These are phyloP conservation scores for Pleurostoma richardsiae DNA, from an alignment of 2,329 filamentous ascomycete species.

Conservation along the genomic window DNA sequence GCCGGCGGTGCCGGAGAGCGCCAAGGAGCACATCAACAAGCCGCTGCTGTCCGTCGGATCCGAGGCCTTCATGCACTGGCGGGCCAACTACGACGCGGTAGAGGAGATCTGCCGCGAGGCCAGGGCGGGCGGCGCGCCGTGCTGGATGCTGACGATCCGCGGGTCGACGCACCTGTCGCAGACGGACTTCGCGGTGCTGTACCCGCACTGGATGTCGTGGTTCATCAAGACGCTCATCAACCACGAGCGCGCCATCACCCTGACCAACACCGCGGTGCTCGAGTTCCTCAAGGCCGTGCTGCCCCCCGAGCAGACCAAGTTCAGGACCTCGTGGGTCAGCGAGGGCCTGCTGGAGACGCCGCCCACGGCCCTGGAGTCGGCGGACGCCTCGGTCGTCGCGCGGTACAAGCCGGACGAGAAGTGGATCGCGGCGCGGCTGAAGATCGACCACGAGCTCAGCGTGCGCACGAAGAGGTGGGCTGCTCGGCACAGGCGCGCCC, in stretches of 20 bases:
- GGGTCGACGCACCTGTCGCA: slow-evolving; percentile 63
- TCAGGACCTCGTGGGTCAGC: slow-evolving; percentile 43
- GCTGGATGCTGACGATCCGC: slow-evolving; percentile 46
- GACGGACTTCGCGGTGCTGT: slow-evolving; percentile 62
- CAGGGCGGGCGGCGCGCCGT: slow-evolving; percentile 34
- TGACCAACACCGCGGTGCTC: slow-evolving; percentile 58
- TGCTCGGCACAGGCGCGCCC: slow-evolving; percentile 6
- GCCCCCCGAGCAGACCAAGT: slow-evolving; percentile 37
- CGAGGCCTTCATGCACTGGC: slow-evolving; percentile 69
- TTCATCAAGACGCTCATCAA: slow-evolving; percentile 61
- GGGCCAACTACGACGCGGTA: slow-evolving; percentile 55
- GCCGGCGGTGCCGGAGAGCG: slow-evolving; percentile 36
- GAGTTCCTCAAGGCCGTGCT: slow-evolving; percentile 56
- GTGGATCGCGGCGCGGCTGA: slow-evolving; percentile 52
- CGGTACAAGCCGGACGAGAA: slow-evolving; percentile 52
- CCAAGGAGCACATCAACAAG: slow-evolving; percentile 32
- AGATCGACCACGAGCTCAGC: slow-evolving; percentile 53
- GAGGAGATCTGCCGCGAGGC: slow-evolving; percentile 52
- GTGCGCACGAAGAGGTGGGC: slow-evolving; percentile 40
- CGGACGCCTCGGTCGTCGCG: slow-evolving; percentile 37
- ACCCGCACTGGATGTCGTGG: slow-evolving; percentile 51
- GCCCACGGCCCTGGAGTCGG: slow-evolving; percentile 20
- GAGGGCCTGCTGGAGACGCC: slow-evolving; percentile 44
- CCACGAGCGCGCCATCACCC: slow-evolving; percentile 54
- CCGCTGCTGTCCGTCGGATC: slow-evolving; percentile 61